These are phyloP conservation scores for Xylaria curta DNA, from an alignment of 495 filamentous ascomycete genomes.

Conservation along the genomic window DNA sequence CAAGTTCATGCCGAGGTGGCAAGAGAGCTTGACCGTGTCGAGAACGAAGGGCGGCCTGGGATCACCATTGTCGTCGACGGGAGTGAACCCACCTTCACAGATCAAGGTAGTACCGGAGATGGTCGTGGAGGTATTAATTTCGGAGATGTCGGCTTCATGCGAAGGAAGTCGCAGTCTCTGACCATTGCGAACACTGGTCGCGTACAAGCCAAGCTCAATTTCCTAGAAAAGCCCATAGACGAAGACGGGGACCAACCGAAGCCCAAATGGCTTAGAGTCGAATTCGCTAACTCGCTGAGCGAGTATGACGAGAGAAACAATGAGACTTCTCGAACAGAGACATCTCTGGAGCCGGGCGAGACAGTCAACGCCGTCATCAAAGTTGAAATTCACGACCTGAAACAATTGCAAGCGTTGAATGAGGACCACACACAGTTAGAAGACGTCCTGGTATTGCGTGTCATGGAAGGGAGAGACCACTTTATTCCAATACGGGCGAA, in stretches of 20 bases:
- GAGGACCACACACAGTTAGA: conserved; percentile 68
- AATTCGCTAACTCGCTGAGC: conserved; percentile 56
- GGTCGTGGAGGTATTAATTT: conserved; percentile 71
- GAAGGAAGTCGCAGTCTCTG: conserved; percentile 65
- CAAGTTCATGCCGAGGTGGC: conserved; percentile 87
- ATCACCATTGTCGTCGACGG: conserved; percentile 85
- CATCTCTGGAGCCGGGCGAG: conserved; percentile 82
- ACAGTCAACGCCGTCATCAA: conserved; percentile 72
- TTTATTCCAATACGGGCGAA: conserved; percentile 80
- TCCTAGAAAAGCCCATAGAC: conserved; percentile 70
- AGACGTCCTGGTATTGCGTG: conserved; percentile 88
- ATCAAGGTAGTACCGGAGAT: conserved; percentile 30
- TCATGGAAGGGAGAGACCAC: conserved; percentile 84
- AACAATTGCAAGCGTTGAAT: conserved; percentile 75
- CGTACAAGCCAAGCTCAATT: conserved; percentile 74
- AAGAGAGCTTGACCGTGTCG: conserved; percentile 83
- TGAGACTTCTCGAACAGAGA: conserved; percentile 51
- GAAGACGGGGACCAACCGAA: conserved; percentile 44
- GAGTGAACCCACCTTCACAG: conserved; percentile 32
- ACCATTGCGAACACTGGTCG: conserved; percentile 92
- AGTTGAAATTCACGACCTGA: conserved; percentile 65
- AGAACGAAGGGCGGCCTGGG: conserved; percentile 87
- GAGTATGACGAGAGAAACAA: conserved; percentile 27
- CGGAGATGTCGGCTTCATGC: conserved; percentile 72
- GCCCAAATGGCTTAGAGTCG: conserved; percentile 72